Base-by-base conservation (phyloP, 2,329 filamentous ascomycete species). In the Elsinoe necatrix region DNA sequence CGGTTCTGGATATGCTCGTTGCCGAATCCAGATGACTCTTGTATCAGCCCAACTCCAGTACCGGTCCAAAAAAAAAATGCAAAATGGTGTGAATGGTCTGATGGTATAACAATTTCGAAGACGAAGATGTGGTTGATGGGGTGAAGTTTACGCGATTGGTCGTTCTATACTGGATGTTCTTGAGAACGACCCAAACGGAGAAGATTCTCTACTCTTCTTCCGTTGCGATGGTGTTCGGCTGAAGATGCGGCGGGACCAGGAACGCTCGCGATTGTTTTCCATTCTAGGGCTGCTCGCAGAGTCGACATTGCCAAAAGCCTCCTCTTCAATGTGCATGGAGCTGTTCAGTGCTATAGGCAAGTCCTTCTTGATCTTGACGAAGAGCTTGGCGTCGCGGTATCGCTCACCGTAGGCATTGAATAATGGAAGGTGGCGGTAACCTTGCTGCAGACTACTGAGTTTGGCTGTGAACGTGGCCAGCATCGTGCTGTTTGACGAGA, bases 381-480 rank as follows among this genome's bases (percentile, higher is more conserved):
- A 95, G 14, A 98, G 77, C 9, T 90, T 95, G 1, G 93, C 95
- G 72, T 96, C 96, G 42, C 96, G 79, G 69, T 95, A 97, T 64
- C 91, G 89, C 64, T 96, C 91, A 59, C 91, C 93, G 61, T 89
- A 87, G 57, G 83, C 80, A 72, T 97, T 91, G 69, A 89, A 86
- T 14, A 98, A 78, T 9, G 92, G 93, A 55, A 97, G 77, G 59
- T 95, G 95, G 60, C 92, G 89, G 71, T 93, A 97, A 25, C 93
- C 93, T 71, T 93, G 85, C 68, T 92, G 89, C 41, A 97, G 80
- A 67, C 85, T 95, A 73, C 80, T 85, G 54, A 97, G 83, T 73
- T 97, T 97, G 61, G 89, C 91, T 1, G 89, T 97, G 71, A 92
- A 97, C 1, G 87, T 93, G 2, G 89, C 93, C 57, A 96, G 79